Conservation (phyloP, 2,329 filamentous ascomycete genomes). For the Penicillium vulpinum region DNA sequence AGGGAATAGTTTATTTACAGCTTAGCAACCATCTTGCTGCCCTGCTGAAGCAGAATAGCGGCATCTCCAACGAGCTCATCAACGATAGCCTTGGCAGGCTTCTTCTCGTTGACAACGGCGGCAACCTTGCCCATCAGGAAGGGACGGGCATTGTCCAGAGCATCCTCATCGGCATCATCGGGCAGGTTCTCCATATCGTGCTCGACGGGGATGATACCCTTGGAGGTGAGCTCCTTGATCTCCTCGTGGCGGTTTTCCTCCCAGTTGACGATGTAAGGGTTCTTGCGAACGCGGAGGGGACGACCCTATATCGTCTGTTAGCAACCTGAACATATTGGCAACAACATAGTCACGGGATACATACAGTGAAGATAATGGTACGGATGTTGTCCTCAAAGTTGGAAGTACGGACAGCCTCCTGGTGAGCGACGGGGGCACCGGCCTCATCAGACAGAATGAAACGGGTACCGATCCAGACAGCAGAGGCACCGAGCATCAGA, state of each 20-base stretch:
- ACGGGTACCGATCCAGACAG: slow-evolving; percentile 94
- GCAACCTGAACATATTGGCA: background rate
- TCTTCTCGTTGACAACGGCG: slow-evolving; percentile 89
- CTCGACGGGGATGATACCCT: slow-evolving; percentile 92
- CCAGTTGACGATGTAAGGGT: slow-evolving; percentile 94
- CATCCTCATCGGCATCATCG: slow-evolving; percentile 73
- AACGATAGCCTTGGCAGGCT: slow-evolving; percentile 85
- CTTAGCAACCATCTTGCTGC: slow-evolving; percentile 68
- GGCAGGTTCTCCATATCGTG: slow-evolving; percentile 84
- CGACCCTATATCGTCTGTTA: slow-evolving; percentile 58
- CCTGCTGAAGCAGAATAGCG: slow-evolving; percentile 66
- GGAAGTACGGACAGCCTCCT: slow-evolving; percentile 89
- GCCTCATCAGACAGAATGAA: slow-evolving; percentile 95
- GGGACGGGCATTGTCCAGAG: slow-evolving; percentile 86
- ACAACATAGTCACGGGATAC: slow-evolving; percentile 4
- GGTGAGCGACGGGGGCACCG: slow-evolving; percentile 87
- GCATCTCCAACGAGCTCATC: slow-evolving; percentile 92
- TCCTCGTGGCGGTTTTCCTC: slow-evolving; percentile 85
- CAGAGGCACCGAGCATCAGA: slow-evolving; percentile 87
- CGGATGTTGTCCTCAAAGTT: slow-evolving; percentile 94
- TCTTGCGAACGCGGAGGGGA: slow-evolving; percentile 88
- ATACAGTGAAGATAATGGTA: slow-evolving; percentile 91
- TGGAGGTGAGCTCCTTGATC: slow-evolving; percentile 86
- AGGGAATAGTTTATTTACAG: slow-evolving; percentile 53
- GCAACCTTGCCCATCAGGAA: slow-evolving; percentile 97